Base-by-base conservation (phyloP, 129 eudicot genomes). In the Heracleum sosnowskyi region DNA sequence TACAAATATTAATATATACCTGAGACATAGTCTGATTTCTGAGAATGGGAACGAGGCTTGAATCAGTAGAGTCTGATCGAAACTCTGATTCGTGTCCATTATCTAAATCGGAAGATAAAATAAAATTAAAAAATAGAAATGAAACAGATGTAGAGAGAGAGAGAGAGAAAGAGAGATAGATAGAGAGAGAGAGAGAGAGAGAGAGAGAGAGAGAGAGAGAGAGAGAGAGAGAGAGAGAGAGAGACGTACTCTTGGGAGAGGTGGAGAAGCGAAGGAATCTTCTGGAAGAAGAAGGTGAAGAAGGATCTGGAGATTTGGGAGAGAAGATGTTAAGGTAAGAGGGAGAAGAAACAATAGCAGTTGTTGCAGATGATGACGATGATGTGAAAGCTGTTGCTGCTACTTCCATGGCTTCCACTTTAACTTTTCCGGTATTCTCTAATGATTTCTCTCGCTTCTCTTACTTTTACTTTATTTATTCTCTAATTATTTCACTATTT, bases 341-440 rank as follows among this genome's bases (percentile, higher is more conserved):
- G 2, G 66, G 79, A 36, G 89, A 71, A 31, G 89, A 78, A 20
- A 83, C 78, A 69, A 86, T 81, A 80, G 66, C 4, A 24, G 31
- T 24, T 3, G 89, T 74, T 77, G 91, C 86, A 66, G 89, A 66
- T 55, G 90, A 77, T 47, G 89, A 77, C 62, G 89, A 77, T 37
- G 88, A 83, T 79, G 66, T 57, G 33, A 57, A 57, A 57, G 66
- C 66, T 57, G 31, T 2, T 10, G 64, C 64, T 57, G 66, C 66
- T n/a, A 91, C 78, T 79, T 88, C 92, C 96, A 90, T 90, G 76
- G 24, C 6, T 57, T 53, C n/a, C n/a, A n/a, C n/a, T n/a, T n/a
- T n/a, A n/a, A n/a, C 40, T 37, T 37, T 37, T 37, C 40, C 5
- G 5, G 40, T 37, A 37, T 37, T 37, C 53, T 16, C 53, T 13